Conservation (phyloP, 495 filamentous ascomycete species). For the Usnea hakonensis region DNA sequence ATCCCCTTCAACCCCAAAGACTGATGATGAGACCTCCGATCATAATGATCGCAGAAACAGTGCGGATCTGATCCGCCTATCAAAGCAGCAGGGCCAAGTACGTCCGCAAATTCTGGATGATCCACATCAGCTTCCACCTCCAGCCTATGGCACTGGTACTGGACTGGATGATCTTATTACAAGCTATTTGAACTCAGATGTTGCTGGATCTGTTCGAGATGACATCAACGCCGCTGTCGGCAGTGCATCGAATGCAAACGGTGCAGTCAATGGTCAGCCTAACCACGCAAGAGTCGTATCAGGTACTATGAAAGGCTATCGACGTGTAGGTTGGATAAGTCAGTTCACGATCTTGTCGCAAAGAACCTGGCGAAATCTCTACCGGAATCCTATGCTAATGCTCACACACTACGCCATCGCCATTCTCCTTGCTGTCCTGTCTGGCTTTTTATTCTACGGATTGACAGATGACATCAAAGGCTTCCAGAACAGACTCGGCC, state of each 20-base stretch:
- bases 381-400: constrained; percentile 98
- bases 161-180: constrained; percentile 77
- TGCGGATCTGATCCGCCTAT: constrained; percentile 62
- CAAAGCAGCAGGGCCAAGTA: constrained; percentile 53
- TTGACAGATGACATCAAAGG: constrained; percentile 91
- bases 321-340: constrained; percentile 63
- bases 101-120: constrained; percentile 60
- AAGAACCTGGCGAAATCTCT: constrained; percentile 94
- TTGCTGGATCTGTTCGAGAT: constrained; percentile 67
- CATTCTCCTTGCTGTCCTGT: constrained; percentile 87
- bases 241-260: constrained; percentile 58
- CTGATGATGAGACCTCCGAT: constrained; percentile 61
- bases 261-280: constrained; percentile 53
- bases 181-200: constrained; percentile 68
- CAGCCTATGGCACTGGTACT: constrained; percentile 51
- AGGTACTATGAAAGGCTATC: constrained; percentile 66
- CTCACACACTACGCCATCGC: constrained; percentile 98
- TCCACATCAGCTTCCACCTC: constrained; percentile 70
- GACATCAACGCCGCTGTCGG: constrained; percentile 65
- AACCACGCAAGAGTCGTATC: constrained; percentile 35
- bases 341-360: constrained; percentile 86
- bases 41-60: constrained; percentile 55
- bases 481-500: constrained; percentile 96
- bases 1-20: constrained; percentile 50
- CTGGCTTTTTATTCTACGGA: constrained; percentile 93